Base-by-base conservation (phyloP, 441 rosid species). In the Isatis lusitanica region DNA sequence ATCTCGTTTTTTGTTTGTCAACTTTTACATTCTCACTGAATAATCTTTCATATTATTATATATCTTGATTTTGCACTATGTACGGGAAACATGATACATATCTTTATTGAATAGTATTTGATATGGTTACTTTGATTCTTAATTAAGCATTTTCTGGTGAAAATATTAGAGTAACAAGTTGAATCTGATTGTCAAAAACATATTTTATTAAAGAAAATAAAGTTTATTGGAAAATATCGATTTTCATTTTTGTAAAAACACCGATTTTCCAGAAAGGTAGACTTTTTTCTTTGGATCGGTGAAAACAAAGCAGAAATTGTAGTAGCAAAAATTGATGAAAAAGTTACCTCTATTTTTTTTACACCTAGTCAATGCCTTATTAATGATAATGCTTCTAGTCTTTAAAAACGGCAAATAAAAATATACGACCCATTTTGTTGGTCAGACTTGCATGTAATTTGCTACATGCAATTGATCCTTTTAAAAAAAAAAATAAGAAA, bases 301-400 rank as follows among this genome's bases (percentile, higher is more conserved):
- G 43, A 68, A 55, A 68, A 43, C 40, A 30, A 24, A 55, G 62
- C 71, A 67, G 10, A 39, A 24, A 1, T 9, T 50, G 46, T 7
- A 50, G 46, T 7, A 50, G 13, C 12, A 50, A 48, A 52, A n/a
- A 24, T 9, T 4, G 16, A 4, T 47, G 33, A 11, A 31, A 50
- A 18, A 51, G 16, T 7, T 51, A 66, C 26, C 15, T n/a, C 35
- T 7, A 33, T 7, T 57, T 55, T 53, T 8, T 42, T 3, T 18
- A 11, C 18, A 12, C 21, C 36, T 51, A 66, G 55, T 68, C 73
- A 68, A 68, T 16, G 53, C 63, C 59, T 33, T 64, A 12, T 64
- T 55, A 64, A 73, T 74, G 69, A 5, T 59, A 60, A 31, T 35
- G 64, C 33, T 61, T 42, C 15, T 33, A 52, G 70, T 75, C 36